Evolutionary conservation across 1,284 basidiomycete species (phyloP), one percentile per base, ranked within the genome.

Genomic region (Mrakiaceae sp.): DNA sequence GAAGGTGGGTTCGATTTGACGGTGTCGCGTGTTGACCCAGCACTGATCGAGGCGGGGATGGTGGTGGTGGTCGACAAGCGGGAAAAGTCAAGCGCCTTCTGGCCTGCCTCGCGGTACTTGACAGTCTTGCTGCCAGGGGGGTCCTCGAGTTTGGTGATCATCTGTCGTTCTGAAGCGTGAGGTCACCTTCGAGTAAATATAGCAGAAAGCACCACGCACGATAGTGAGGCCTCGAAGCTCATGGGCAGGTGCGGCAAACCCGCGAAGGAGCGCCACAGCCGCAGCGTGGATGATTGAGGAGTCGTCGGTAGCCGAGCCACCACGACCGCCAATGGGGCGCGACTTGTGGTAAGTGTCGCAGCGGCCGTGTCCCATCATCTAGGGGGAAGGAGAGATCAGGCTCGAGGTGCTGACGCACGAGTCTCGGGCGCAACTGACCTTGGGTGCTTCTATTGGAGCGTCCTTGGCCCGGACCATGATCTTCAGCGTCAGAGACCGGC

Each of bases 141-240:
- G 3, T 62, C 43, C 46, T 64, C 66, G 50, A 54, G 58, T 16
- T 66, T 62, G 27, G 57, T 59, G 42, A 56, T 62, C 67, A 49
- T 62, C 63, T 62, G 48, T 60, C 27, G 43, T 4, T n/a, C 9
- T 47, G 59, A 10, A 51, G 54, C 3, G 16, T 57, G 39, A 50
- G 42, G 46, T 59, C 46, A 6, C 61, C 56, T 3, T 43, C 52
- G 14, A 60, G 48, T 16, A 58, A 10, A 5, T 53, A 52, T 2
- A 60, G 66, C 39, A 81, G 73, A 72, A 72, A 72, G 93, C 90
- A 0, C 96, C 80, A 71, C 88, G 86, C n/a, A 97, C 83, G 40
- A 98, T 87, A 0, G 90, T 91, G 62, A 98, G 83, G 0, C 95
- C 95, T n/a, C 96, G 83, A 14, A 98, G 78, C 70, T 98, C 95